Evolutionary conservation across 345 rosid species (phyloP).

Genomic region (Erucastrum elatum): DNA sequence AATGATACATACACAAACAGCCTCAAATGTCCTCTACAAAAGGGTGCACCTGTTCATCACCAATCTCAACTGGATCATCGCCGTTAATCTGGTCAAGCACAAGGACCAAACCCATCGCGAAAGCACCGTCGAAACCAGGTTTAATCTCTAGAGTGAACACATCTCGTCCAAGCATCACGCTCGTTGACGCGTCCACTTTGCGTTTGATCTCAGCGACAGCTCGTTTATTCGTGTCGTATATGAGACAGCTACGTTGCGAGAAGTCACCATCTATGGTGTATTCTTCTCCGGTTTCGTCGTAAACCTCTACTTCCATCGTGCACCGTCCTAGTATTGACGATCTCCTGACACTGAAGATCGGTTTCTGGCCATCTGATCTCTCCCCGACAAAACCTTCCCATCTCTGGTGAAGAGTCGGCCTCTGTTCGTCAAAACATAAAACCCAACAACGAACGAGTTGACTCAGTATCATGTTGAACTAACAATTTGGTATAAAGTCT

Average conservation of each 20-base stretch:
- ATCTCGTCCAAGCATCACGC: slow-evolving; percentile 79
- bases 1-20: slow-evolving; percentile 26
- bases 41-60: slow-evolving; percentile 41
- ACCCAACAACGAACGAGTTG: slow-evolving; percentile 8
- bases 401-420: slow-evolving; percentile 66
- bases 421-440: slow-evolving; percentile 38
- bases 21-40: slow-evolving; percentile 30
- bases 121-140: slow-evolving; percentile 77
- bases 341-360: slow-evolving; percentile 65
- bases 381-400: slow-evolving; percentile 73
- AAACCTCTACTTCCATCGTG: slow-evolving; percentile 57
- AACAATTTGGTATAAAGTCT: not conserved
- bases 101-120: slow-evolving; percentile 81
- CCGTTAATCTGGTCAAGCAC: slow-evolving; percentile 81
- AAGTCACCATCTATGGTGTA: slow-evolving; percentile 79
- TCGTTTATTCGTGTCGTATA: slow-evolving; percentile 44
- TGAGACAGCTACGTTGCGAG: slow-evolving; percentile 54
- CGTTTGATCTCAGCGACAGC: slow-evolving; percentile 81
- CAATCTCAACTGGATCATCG: slow-evolving; percentile 45
- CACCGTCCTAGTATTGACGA: slow-evolving; percentile 67
- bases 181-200: slow-evolving; percentile 85
- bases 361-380: slow-evolving; percentile 62
- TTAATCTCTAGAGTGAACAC: slow-evolving; percentile 64
- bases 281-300: slow-evolving; percentile 57
- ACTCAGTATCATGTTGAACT: slow-evolving; percentile 23